phyloP scores from a whole-genome alignment of 305 asterid species.

The Fraxinus paxiana region DNA sequence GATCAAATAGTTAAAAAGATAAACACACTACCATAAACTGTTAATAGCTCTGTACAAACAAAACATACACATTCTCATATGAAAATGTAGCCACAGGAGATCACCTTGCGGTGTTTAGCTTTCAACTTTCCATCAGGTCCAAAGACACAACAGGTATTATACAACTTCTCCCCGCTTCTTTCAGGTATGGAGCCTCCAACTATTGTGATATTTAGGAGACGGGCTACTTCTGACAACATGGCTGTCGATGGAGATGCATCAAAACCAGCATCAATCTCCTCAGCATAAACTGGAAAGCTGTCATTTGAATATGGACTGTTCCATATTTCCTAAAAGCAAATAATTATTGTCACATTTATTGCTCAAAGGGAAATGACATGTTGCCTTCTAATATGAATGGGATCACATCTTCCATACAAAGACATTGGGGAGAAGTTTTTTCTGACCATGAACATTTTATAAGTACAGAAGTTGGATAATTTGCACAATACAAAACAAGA shows the following conservation, averaged over 20 bases:
- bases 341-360: not conserved
- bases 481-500: not conserved
- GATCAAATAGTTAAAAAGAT: not conserved
- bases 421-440: not conserved
- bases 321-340: conserved; percentile 76
- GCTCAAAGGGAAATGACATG: conserved; percentile 3
- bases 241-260: conserved; percentile 85
- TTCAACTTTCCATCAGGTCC: conserved; percentile 80
- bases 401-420: not conserved
- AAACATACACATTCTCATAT: not conserved
- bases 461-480: not conserved
- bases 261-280: conserved; percentile 88
- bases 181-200: conserved; percentile 96
- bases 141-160: conserved; percentile 84
- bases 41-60: not conserved
- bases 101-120: conserved; percentile 96
- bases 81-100: conserved; percentile 4
- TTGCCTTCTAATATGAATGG: not conserved
- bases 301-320: conserved; percentile 91
- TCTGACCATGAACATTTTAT: not conserved
- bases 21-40: conserved; percentile 6
- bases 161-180: conserved; percentile 75
- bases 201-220: conserved; percentile 66
- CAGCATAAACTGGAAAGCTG: conserved; percentile 90
- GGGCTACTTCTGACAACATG: conserved; percentile 84